A percentile compares a stretch with the other conserved stretches of the same genome.
Evolutionary conservation across 2,329 filamentous ascomycete genomes (phyloP).

Genomic region (Bipolaris sorokiniana): DNA sequence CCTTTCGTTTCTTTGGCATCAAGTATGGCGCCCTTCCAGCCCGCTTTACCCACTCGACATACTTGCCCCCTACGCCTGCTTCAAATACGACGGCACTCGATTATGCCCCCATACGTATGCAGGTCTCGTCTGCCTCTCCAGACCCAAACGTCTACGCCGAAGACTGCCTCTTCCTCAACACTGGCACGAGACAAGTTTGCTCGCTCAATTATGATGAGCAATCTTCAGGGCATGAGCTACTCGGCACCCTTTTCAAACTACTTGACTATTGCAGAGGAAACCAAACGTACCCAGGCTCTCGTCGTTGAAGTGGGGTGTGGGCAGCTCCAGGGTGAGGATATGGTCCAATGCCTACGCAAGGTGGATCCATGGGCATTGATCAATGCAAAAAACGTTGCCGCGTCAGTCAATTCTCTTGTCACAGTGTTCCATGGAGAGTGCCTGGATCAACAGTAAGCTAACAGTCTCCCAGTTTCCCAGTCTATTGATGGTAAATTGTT

Average conservation of each 20-base stretch:
- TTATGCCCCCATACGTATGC: constrained; percentile 51
- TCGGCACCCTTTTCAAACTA: constrained; percentile 34
- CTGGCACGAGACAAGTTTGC: constrained; percentile 37
- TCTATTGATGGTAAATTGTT: neutral
- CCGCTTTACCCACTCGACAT: constrained; percentile 56
- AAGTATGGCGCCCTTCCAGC: constrained; percentile 54
- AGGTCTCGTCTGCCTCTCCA: constrained; percentile 37
- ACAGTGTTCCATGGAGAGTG: neutral
- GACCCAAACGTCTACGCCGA: constrained; percentile 41
- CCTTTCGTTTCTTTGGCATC: constrained; percentile 60
- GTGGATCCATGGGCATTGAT: constrained; percentile 31
- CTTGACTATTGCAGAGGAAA: constrained; percentile 31
- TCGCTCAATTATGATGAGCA: constrained; percentile 40
- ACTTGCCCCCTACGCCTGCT: constrained; percentile 34
- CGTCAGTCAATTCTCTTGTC: neutral
- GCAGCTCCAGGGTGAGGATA: constrained; percentile 6
- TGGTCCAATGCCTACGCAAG: constrained; percentile 33
- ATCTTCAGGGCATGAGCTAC: constrained; percentile 9
- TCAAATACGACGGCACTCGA: constrained; percentile 45
- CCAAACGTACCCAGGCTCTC: constrained; percentile 26
- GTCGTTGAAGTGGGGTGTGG: constrained; percentile 35
- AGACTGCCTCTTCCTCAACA: constrained; percentile 55
- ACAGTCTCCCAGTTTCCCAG: neutral
- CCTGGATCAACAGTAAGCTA: neutral
- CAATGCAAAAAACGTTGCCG: constrained; percentile 1